phyloP scores from a whole-genome alignment of 1,139 yeast species.

The Arxiozyma heterogenica region DNA sequence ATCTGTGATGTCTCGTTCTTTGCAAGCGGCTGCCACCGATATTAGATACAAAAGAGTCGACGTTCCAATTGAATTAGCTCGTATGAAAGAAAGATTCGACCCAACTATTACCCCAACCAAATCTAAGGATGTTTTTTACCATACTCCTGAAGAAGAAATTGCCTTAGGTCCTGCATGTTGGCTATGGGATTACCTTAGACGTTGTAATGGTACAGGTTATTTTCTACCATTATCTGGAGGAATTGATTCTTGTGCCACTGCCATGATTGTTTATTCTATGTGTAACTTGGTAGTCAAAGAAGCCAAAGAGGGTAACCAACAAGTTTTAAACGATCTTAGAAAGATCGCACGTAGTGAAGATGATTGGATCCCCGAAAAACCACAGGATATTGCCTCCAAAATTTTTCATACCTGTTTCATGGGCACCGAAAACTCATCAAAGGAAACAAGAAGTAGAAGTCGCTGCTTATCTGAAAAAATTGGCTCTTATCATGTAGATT shows the following conservation, averaged over 20 bases:
- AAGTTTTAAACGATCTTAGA: constrained; percentile 68
- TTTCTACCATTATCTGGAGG: constrained; percentile 95
- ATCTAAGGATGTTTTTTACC: constrained; percentile 47
- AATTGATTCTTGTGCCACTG: constrained; percentile 95
- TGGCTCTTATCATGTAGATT: constrained; percentile 84
- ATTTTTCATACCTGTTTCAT: constrained; percentile 85
- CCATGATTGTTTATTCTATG: constrained; percentile 90
- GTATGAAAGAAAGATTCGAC: constrained; percentile 49
- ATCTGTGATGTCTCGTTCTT: constrained; percentile 61
- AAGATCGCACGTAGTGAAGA: constrained; percentile 44
- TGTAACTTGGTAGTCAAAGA: constrained; percentile 72
- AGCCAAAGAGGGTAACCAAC: constrained; percentile 53
- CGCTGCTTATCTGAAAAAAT: constrained; percentile 61
- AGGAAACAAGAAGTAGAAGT: constrained; percentile 81
- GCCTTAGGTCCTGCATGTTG: constrained; percentile 98
- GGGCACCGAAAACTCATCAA: constrained; percentile 92
- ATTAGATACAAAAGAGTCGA: constrained; percentile 52
- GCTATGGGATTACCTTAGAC: constrained; percentile 94
- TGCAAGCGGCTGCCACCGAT: constrained; percentile 52
- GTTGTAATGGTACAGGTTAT: constrained; percentile 83
- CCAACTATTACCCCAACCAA: constrained; percentile 55
- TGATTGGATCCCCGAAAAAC: constrained; percentile 59
- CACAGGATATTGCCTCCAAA: constrained; percentile 64
- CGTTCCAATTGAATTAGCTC: constrained; percentile 54
- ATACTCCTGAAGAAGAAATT: constrained; percentile 86